Evolutionary conservation across 257 asterid genomes (phyloP).

Genomic region (Solanum tarapatanum): DNA sequence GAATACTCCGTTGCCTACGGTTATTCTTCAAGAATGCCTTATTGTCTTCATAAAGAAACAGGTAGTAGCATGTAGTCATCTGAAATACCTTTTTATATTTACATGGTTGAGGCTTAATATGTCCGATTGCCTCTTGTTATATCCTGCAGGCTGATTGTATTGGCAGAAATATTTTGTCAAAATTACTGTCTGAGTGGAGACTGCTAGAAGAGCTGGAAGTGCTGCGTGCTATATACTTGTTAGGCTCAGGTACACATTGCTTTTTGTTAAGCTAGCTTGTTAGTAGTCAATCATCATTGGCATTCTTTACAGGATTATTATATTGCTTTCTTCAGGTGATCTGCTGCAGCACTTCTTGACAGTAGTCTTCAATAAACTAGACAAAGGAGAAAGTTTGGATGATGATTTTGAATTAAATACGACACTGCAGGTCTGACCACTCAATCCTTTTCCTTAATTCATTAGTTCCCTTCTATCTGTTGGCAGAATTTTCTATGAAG

Average conservation of each 20-base stretch:
- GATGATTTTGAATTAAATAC: slow-evolving; percentile 97
- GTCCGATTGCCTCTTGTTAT: slow-evolving; percentile 3
- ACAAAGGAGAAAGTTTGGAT: slow-evolving; percentile 81
- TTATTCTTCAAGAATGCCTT: slow-evolving; percentile 86
- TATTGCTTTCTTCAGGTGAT: slow-evolving; percentile 58
- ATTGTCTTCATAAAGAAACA: slow-evolving; percentile 65
- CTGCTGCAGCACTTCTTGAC: slow-evolving; percentile 84
- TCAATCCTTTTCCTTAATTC: background rate
- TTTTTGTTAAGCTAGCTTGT: background rate
- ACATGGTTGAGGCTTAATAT: background rate
- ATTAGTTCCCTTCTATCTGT: background rate
- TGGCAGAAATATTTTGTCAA: slow-evolving; percentile 77
- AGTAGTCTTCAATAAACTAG: slow-evolving; percentile 73
- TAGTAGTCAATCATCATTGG: background rate
- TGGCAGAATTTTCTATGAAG: background rate
- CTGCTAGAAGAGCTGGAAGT: slow-evolving; percentile 84
- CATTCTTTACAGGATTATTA: background rate
- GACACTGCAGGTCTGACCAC: slow-evolving; percentile 56
- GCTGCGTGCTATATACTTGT: slow-evolving; percentile 84
- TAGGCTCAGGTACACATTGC: slow-evolving; percentile 71
- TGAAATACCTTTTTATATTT: background rate
- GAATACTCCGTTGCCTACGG: slow-evolving; percentile 62
- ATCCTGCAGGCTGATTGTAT: slow-evolving; percentile 72
- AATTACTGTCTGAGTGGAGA: slow-evolving; percentile 76
- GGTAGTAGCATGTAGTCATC: slow-evolving; percentile 21